Evolutionary conservation across 2,329 filamentous ascomycete species (phyloP).

Genomic region (Paracamarosporium sp.): DNA sequence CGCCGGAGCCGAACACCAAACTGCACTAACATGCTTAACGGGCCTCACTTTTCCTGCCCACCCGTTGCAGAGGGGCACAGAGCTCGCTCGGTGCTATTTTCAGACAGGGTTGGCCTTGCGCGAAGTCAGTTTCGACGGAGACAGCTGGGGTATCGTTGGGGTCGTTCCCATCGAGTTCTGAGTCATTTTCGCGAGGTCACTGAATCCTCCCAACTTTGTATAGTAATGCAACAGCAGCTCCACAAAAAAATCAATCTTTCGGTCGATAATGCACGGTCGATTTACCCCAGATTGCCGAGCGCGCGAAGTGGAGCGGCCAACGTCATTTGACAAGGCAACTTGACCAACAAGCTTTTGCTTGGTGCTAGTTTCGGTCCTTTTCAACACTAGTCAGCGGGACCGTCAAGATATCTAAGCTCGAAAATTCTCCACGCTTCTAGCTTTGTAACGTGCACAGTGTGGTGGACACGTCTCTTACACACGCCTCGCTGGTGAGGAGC

Average conservation of each 20-base stretch:
- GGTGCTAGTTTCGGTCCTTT: slow-evolving; percentile 3
- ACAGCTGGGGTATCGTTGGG: slow-evolving; percentile 20
- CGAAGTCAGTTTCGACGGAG: slow-evolving; percentile 25
- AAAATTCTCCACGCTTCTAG: slow-evolving; percentile 17
- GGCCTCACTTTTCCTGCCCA: slow-evolving; percentile 19
- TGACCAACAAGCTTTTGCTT: slow-evolving; percentile 6
- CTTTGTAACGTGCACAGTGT: background rate
- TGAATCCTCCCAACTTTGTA: no score
- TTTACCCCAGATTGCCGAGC: slow-evolving; percentile 14
- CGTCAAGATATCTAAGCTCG: slow-evolving; percentile 10
- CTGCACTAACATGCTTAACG: slow-evolving; percentile 22
- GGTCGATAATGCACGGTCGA: background rate
- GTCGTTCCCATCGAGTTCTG: slow-evolving; percentile 21
- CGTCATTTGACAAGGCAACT: slow-evolving; percentile 3
- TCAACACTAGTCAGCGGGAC: background rate
- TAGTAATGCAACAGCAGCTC: slow-evolving; percentile 4
- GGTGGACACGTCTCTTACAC: background rate
- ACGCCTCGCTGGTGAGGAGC: background rate
- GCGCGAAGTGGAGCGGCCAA: slow-evolving; percentile 8
- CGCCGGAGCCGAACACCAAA: slow-evolving; percentile 20
- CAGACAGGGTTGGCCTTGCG: slow-evolving; percentile 20
- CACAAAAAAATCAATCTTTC: background rate
- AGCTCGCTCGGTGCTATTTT: slow-evolving; percentile 28
- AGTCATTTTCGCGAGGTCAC: background rate
- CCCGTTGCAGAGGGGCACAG: slow-evolving; percentile 11